A percentile compares a stretch with the other conserved stretches of the same genome.
These are phyloP conservation scores for Arachis monticola DNA, from an alignment of 331 rosid species.

Conservation along the genomic window DNA sequence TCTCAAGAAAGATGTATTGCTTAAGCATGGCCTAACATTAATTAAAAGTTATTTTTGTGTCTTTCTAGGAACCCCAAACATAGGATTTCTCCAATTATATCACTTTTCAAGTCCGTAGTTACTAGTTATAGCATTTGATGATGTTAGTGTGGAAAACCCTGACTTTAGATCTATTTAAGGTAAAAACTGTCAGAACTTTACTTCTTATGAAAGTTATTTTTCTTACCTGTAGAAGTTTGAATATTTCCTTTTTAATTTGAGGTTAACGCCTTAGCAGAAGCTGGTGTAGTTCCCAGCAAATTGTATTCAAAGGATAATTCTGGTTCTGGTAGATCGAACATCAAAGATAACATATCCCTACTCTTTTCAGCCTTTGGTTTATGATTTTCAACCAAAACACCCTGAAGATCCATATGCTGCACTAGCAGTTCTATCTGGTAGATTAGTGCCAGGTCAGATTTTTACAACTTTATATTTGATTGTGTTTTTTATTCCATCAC, in stretches of 20 bases:
- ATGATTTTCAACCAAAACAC: conserved; percentile 93
- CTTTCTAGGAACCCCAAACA: conserved; percentile 64
- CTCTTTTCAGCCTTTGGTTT: conserved; percentile 67
- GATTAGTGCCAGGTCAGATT: conserved; percentile 64
- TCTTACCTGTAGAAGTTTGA: no score
- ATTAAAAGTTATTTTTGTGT: not conserved
- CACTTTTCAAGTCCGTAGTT: conserved; percentile 59
- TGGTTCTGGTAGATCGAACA: not conserved
- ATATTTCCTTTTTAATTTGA: no score
- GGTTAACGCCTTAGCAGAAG: no score
- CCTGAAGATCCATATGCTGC: conserved; percentile 81
- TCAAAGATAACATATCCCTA: not conserved
- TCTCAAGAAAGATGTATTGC: no score
- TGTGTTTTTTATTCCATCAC: no score
- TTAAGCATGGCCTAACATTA: no score
- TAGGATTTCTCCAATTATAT: conserved; percentile 60
- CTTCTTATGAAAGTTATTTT: no score
- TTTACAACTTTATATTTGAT: not conserved
- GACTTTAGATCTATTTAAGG: conserved; percentile 58
- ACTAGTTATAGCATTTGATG: conserved; percentile 65
- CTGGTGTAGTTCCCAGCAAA: conserved; percentile 61
- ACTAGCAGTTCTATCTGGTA: conserved; percentile 74
- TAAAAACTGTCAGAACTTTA: conserved; percentile 37
- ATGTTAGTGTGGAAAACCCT: conserved; percentile 56
- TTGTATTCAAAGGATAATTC: conserved; percentile 50